phyloP scores from a whole-genome alignment of 345 rosid species.

The Rhodamnia rubescens region DNA sequence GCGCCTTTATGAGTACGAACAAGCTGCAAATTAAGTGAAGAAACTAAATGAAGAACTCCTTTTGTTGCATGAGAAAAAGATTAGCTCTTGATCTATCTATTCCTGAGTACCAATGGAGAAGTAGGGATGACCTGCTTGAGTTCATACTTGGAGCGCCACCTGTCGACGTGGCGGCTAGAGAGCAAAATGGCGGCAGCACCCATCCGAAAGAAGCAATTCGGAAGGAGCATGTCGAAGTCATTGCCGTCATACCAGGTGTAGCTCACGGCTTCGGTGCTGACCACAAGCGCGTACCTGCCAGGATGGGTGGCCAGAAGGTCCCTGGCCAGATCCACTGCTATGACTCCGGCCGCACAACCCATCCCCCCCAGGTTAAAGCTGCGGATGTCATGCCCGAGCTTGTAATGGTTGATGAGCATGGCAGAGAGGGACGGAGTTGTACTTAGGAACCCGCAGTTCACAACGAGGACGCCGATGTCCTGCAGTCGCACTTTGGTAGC shows the following conservation, averaged over 20 bases:
- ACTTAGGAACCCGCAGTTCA: conserved; percentile 61
- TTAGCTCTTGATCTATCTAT: too few relatives aligned
- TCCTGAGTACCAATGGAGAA: background rate
- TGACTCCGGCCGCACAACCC: conserved; percentile 74
- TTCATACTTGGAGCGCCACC: conserved; percentile 49
- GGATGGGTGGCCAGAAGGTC: conserved; percentile 40
- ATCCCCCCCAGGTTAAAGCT: conserved; percentile 77
- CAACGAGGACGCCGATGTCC: conserved; percentile 45
- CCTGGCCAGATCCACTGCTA: conserved; percentile 36
- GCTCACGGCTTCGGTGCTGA: conserved; percentile 58
- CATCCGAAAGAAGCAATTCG: conserved; percentile 68
- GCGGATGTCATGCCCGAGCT: conserved; percentile 43
- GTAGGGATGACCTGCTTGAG: conserved; percentile 31
- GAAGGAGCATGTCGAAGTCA: conserved; percentile 43
- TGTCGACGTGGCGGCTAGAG: conserved; percentile 41
- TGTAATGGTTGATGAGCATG: conserved; percentile 65
- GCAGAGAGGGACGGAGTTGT: conserved; percentile 61
- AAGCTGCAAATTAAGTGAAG: conserved; percentile 17
- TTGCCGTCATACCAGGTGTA: conserved; percentile 55
- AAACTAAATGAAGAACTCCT: background rate
- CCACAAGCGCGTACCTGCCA: conserved; percentile 47
- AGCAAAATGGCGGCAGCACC: conserved; percentile 67
- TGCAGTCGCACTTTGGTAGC: conserved; percentile 36
- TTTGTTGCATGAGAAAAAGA: background rate
- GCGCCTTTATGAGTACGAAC: conserved; percentile 58